These are phyloP conservation scores for Monilinia polystroma DNA, from an alignment of 2,329 filamentous ascomycete genomes.

Conservation along the genomic window DNA sequence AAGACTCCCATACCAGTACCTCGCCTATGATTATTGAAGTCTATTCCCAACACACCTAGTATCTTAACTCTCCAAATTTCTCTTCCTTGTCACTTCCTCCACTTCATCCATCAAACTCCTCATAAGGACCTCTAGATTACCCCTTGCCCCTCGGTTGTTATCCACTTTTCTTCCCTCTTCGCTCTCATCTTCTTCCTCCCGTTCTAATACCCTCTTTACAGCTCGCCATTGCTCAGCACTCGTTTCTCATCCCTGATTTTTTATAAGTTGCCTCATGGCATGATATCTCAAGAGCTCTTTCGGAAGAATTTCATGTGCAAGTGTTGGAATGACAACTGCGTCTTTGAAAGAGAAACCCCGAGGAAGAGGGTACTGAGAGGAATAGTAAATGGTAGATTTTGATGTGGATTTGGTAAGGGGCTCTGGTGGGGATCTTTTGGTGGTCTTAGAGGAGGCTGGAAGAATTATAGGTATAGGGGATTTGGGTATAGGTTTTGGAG, in stretches of 20 bases:
- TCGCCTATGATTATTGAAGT: no score
- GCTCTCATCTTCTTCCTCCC: background rate
- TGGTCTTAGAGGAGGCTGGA: background rate
- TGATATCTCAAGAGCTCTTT: background rate
- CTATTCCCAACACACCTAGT: no score
- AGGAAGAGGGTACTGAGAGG: background rate
- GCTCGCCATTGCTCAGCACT: constrained; percentile 3
- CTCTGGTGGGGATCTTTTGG: no score
- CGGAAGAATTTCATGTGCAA: constrained; percentile 7
- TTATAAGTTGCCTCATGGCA: constrained; percentile 7
- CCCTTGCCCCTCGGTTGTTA: background rate
- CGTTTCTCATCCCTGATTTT: constrained; percentile 13
- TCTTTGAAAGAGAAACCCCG: no score
- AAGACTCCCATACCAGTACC: no score
- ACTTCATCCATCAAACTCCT: background rate
- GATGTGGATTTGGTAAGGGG: no score
- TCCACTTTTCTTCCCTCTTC: background rate
- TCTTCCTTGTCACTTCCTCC: no score
- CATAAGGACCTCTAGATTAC: background rate
- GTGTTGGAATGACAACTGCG: background rate
- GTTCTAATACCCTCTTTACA: background rate
- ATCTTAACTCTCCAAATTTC: background rate
- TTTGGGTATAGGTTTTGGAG: no score
- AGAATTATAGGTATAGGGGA: background rate
- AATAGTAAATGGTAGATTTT: constrained; percentile 1